Base-by-base conservation (phyloP, 345 rosid genomes). In the Viola odorata region DNA sequence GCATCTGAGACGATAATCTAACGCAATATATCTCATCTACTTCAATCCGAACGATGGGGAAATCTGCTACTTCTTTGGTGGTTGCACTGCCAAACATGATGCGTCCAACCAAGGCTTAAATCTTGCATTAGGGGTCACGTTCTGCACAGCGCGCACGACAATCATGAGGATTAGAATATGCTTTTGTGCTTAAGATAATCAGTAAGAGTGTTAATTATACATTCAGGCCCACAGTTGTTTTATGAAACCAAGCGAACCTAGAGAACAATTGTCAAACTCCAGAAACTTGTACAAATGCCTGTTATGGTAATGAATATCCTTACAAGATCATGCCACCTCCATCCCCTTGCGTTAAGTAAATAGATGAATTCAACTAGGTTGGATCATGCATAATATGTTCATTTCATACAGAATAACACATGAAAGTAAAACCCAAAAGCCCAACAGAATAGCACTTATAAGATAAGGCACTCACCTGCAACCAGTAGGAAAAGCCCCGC, bases 401-500 rank as follows among this genome's bases (percentile, higher is more conserved):
- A 5, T 41, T 14, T 39, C 8, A 50, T 13, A 8, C 23, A 48
- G 10, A 8, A 53, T 36, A 60, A 38, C 50, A 59, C 38, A 48
- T 45, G 37, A 37, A 36, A 17, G 32, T 23, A 11, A 9, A 9
- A 12, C 44, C 12, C 4, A 14, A 45, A 36, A 36, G n/a, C 10
- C 45, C 23, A 23, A 45, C 10, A 60, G 5, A 23, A 49, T 55
- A 50, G n/a, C 56, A 73, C 38, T 56, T 52, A 23, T 23, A 23
- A 23, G 32, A 23, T 2, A 23, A 23, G 68, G 41, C 36, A 65
- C 74, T 82, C 66, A 85, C 97, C 80, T 75, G 42, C 69, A 88
- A 49, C 79, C 88, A 88, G 69, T 62, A 91, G 84, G 82, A 80
- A 67, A 88, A 88, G 50, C 89, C 96, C 8, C 94, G 97, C 62